A percentile compares a stretch with the other conserved stretches of the same genome.
These are phyloP conservation scores for Pythium guiyangense DNA, from an alignment of 352 stramenopile species.

Conservation along the genomic window DNA sequence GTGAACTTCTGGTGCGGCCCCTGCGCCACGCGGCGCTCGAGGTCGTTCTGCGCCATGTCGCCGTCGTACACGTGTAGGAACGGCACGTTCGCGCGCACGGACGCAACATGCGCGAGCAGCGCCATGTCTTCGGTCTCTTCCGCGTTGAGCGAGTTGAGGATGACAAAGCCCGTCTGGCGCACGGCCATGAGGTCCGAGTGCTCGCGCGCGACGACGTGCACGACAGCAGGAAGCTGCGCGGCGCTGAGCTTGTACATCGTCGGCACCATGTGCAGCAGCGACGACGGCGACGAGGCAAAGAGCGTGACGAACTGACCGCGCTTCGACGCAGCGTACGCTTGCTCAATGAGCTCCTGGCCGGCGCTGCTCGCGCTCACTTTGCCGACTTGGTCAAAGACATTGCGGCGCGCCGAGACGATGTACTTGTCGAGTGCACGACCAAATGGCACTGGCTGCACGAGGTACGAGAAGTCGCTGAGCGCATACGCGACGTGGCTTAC, in stretches of 20 bases:
- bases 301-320: slow-evolving; percentile 87
- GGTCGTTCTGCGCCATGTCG: slow-evolving; percentile 85
- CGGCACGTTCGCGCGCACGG: slow-evolving; percentile 85
- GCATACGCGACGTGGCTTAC: slow-evolving; percentile 78
- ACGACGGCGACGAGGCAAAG: slow-evolving; percentile 82
- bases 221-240: slow-evolving; percentile 75
- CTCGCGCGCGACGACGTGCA: slow-evolving; percentile 90
- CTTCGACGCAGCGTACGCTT: slow-evolving; percentile 57
- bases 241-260: slow-evolving; percentile 93
- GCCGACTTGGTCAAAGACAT: slow-evolving; percentile 78
- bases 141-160: slow-evolving; percentile 85
- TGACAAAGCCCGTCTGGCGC: slow-evolving; percentile 86
- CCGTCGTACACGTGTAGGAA: slow-evolving; percentile 94
- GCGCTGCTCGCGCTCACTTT: slow-evolving; percentile 41
- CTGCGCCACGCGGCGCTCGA: slow-evolving; percentile 45
- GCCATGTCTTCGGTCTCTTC: slow-evolving; percentile 91
- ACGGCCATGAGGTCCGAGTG: slow-evolving; percentile 92
- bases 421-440: slow-evolving; percentile 60
- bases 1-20: slow-evolving; percentile 47
- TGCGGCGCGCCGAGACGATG: slow-evolving; percentile 63
- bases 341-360: slow-evolving; percentile 60
- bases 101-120: slow-evolving; percentile 86
- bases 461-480: slow-evolving; percentile 72
- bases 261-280: slow-evolving; percentile 91
- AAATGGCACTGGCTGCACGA: slow-evolving; percentile 62